phyloP scores from a whole-genome alignment of 1,139 yeast genomes.

The Candida anutae region DNA sequence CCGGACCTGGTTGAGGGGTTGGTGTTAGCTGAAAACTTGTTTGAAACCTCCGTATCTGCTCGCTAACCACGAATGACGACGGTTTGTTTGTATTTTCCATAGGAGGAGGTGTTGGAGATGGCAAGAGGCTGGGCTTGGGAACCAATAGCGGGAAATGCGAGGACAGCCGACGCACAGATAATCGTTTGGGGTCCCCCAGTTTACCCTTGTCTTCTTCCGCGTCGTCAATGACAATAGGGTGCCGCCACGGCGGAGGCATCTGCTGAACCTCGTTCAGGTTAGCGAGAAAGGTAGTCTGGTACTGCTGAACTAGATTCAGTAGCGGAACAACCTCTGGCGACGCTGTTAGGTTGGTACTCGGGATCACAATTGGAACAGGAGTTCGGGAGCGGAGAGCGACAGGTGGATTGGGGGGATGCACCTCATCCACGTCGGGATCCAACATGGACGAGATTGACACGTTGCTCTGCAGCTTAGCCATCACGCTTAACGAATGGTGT shows the following conservation, averaged over 20 bases:
- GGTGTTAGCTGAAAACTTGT: slow-evolving; percentile 16
- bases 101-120: not conserved
- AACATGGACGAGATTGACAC: slow-evolving; percentile 14
- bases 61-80: slow-evolving; percentile 9
- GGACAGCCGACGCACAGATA: no score
- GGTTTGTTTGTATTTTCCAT: not conserved
- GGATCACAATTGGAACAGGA: slow-evolving; percentile 1
- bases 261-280: not conserved
- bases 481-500: not conserved
- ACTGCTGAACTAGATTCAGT: slow-evolving; percentile 8
- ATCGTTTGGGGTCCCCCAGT: no score
- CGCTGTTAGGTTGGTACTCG: not conserved
- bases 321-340: slow-evolving; percentile 2
- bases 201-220: slow-evolving; percentile 3
- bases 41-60: slow-evolving; percentile 24
- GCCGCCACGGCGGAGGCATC: slow-evolving; percentile 1
- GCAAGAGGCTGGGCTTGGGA: slow-evolving; percentile 4
- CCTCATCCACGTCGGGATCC: slow-evolving; percentile 6
- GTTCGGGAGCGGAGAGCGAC: slow-evolving; percentile 3
- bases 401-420: slow-evolving; percentile 1
- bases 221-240: slow-evolving; percentile 3
- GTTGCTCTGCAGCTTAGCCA: slow-evolving; percentile 7
- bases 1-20: slow-evolving; percentile 4
- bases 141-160: slow-evolving; percentile 7
- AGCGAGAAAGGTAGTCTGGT: slow-evolving; percentile 9